phyloP scores from a whole-genome alignment of 805 yeast species.

The Kodamaea fukazawae region DNA sequence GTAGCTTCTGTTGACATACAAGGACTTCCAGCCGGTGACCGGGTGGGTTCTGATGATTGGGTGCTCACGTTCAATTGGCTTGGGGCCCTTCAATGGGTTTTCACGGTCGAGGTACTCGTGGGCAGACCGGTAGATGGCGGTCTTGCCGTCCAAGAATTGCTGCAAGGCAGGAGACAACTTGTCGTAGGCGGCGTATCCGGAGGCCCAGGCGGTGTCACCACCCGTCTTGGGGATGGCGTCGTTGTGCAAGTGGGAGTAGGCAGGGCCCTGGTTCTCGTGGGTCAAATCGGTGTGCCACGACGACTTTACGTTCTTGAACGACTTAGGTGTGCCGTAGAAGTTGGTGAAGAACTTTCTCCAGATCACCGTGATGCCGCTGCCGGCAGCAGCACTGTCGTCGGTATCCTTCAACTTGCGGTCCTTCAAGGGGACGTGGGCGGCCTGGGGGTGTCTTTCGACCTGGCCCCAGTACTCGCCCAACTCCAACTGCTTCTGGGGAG shows the following conservation, averaged over 20 bases:
- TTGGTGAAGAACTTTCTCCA: constrained; percentile 10
- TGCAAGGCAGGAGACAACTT: constrained; percentile 50
- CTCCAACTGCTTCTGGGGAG: constrained; percentile 42
- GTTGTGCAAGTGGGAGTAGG: constrained; percentile 51
- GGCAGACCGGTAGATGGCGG: constrained; percentile 42
- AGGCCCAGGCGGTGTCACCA: constrained; percentile 56
- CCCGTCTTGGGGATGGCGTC: constrained; percentile 49
- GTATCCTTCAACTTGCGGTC: constrained; percentile 3
- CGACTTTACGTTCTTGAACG: constrained; percentile 2
- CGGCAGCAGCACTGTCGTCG: constrained; percentile 7
- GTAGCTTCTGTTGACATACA: constrained; percentile 52
- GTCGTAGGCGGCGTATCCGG: constrained; percentile 53
- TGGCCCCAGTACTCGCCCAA: constrained; percentile 48
- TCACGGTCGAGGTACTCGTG: constrained; percentile 43
- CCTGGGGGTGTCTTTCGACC: constrained; percentile 40
- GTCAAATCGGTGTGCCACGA: constrained; percentile 54
- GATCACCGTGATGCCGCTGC: constrained; percentile 10
- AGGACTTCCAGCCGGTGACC: constrained; percentile 59
- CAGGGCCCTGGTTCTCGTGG: constrained; percentile 58
- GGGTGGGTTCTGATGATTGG: constrained; percentile 65
- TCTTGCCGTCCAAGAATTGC: constrained; percentile 43
- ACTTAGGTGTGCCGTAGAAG: constrained; percentile 3
- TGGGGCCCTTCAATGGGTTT: constrained; percentile 46
- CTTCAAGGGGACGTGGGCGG: constrained; percentile 23
- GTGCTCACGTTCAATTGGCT: constrained; percentile 53